These are phyloP conservation scores for Rhazya stricta DNA, from an alignment of 257 asterid genomes.

Conservation along the genomic window DNA sequence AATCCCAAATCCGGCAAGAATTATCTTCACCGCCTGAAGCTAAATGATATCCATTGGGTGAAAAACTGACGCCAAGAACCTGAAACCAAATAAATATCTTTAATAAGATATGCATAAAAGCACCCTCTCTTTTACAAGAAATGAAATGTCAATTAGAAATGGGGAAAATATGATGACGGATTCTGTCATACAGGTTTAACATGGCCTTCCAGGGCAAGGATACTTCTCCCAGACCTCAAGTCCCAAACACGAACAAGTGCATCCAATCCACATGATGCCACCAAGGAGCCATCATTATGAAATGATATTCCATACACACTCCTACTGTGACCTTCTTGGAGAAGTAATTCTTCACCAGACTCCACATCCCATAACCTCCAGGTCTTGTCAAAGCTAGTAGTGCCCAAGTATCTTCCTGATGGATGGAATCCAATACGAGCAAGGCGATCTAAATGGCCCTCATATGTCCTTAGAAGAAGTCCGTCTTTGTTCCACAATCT, in stretches of 20 bases:
- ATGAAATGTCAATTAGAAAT: neutral
- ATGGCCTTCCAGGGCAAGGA: slow-evolving; percentile 90
- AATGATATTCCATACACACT: slow-evolving; percentile 83
- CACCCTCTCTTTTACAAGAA: neutral
- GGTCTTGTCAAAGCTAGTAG: slow-evolving; percentile 88
- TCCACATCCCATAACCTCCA: slow-evolving; percentile 99
- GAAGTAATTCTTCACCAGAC: slow-evolving; percentile 88
- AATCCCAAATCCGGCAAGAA: slow-evolving; percentile 92
- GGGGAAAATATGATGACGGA: slow-evolving; percentile 15
- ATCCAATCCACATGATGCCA: slow-evolving; percentile 90
- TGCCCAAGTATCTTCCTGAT: slow-evolving; percentile 82
- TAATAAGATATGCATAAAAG: neutral
- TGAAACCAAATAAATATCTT: slow-evolving; percentile 25
- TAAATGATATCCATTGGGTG: slow-evolving; percentile 91
- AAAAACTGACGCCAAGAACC: slow-evolving; percentile 80
- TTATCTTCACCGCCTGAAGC: slow-evolving; percentile 98
- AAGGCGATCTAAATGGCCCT: slow-evolving; percentile 93
- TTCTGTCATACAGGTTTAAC: slow-evolving; percentile 69
- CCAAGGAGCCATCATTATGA: slow-evolving; percentile 89
- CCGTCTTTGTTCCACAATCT: slow-evolving; percentile 74
- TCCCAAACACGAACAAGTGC: slow-evolving; percentile 97
- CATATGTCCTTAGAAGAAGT: slow-evolving; percentile 55
- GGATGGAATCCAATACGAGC: slow-evolving; percentile 94
- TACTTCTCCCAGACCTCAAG: slow-evolving; percentile 83
- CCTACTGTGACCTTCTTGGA: slow-evolving; percentile 98